phyloP scores from a whole-genome alignment of 2,329 filamentous ascomycete species.

The Hymenoscyphus infarciens region DNA sequence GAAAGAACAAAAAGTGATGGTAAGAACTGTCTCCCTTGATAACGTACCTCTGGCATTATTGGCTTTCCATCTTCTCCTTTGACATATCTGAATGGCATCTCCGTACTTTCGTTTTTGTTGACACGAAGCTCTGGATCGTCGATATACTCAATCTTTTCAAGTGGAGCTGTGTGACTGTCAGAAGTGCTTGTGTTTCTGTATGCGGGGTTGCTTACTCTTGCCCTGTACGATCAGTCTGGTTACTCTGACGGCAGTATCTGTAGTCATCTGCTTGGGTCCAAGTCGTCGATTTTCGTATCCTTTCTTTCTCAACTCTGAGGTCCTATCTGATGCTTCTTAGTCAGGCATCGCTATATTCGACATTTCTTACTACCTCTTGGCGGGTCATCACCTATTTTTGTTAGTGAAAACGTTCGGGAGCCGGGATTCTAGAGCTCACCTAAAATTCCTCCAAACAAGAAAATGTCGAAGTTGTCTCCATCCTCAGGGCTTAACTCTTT shows the following conservation, averaged over 20 bases:
- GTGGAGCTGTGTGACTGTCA: constrained; percentile 53
- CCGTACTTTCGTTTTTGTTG: constrained; percentile 85
- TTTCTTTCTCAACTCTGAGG: constrained; percentile 91
- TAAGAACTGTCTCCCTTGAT: background rate
- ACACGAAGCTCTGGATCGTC: constrained; percentile 89
- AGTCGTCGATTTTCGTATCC: constrained; percentile 84
- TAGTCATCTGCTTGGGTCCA: constrained; percentile 96
- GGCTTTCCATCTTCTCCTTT: constrained; percentile 69
- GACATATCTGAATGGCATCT: constrained; percentile 98
- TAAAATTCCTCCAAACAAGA: constrained; percentile 93
- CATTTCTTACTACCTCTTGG: constrained; percentile 64
- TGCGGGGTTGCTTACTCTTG: constrained; percentile 56
- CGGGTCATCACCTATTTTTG: constrained; percentile 75
- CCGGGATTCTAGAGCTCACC: constrained; percentile 50
- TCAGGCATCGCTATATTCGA: constrained; percentile 8
- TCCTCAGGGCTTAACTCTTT: constrained; percentile 82
- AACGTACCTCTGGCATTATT: constrained; percentile 82
- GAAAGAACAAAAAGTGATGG: background rate
- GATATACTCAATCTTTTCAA: constrained; percentile 76
- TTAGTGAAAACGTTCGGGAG: constrained; percentile 20
- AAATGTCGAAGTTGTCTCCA: constrained; percentile 78
- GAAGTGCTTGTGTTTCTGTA: background rate
- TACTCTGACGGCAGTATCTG: constrained; percentile 91
- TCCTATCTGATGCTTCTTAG: constrained; percentile 62
- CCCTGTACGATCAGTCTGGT: constrained; percentile 86